Percentiles rank a stretch among this genome's conserved stretches.
Evolutionary conservation across 2,329 filamentous ascomycete genomes (phyloP).

Genomic region (Polytolypa hystricis): DNA sequence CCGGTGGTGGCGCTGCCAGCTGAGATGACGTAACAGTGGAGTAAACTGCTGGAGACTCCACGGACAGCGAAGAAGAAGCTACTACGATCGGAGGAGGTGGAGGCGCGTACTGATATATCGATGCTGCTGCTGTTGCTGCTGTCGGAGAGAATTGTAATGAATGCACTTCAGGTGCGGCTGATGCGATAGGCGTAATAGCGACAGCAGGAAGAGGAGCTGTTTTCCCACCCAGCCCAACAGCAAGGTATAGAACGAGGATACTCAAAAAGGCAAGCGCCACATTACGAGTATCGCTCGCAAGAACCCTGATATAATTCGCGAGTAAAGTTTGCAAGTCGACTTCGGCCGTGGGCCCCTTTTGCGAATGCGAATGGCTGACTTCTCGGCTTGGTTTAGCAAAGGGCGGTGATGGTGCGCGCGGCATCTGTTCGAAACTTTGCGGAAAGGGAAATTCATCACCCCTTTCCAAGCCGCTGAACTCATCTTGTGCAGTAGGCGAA

Average conservation of each 20-base stretch:
- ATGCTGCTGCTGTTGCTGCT: too few species aligned
- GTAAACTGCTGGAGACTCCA: too few species aligned
- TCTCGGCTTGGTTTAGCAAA: conserved; percentile 8
- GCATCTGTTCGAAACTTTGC: conserved; percentile 3
- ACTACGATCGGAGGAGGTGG: neutral
- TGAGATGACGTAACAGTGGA: too few species aligned
- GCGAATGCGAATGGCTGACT: too few species aligned
- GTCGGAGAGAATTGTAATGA: too few species aligned
- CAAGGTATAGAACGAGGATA: conserved; percentile 32
- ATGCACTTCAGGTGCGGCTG: too few species aligned
- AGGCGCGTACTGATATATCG: neutral
- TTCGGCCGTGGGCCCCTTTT: conserved; percentile 3
- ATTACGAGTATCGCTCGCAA: conserved; percentile 44
- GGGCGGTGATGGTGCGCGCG: conserved; percentile 1
- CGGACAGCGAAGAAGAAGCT: too few species aligned
- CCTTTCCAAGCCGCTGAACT: neutral
- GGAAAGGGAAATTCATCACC: conserved; percentile 1
- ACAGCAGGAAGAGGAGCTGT: neutral
- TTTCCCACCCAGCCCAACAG: conserved; percentile 11
- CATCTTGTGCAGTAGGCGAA: conserved; percentile 11
- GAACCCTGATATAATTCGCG: conserved; percentile 42
- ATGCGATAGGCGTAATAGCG: too few species aligned
- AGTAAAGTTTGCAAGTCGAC: conserved; percentile 43
- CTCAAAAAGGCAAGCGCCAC: conserved; percentile 39
- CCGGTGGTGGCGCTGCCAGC: too few species aligned